These are phyloP conservation scores for Fusarium hainanense DNA, from an alignment of 2,329 filamentous ascomycete species.

Conservation along the genomic window DNA sequence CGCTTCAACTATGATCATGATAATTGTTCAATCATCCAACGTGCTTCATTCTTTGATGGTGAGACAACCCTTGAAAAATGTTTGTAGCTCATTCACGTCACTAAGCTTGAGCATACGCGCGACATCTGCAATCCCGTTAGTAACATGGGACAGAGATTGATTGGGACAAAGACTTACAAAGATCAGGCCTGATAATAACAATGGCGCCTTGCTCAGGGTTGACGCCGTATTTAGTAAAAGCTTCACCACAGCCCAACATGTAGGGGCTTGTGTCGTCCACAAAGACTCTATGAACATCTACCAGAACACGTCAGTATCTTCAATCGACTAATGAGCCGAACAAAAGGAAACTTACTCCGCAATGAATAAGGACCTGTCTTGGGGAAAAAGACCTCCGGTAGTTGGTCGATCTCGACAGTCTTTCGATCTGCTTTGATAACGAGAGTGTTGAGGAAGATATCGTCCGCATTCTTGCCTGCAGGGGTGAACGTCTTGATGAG, in stretches of 20 bases:
- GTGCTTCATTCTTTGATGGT: neutral
- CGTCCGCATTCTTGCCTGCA: neutral
- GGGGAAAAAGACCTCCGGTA: conserved; percentile 33
- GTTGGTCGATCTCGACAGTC: conserved; percentile 1
- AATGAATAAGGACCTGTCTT: conserved; percentile 12
- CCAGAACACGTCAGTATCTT: neutral
- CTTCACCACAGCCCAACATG: conserved; percentile 14
- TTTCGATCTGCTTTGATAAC: conserved; percentile 12
- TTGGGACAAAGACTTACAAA: conserved; percentile 7
- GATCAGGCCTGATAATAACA: conserved; percentile 33
- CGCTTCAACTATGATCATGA: neutral
- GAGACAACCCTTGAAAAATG: conserved; percentile 21
- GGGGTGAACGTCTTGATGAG: conserved; percentile 1
- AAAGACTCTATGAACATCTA: conserved; percentile 32
- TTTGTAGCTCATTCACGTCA: neutral
- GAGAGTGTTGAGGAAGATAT: conserved; percentile 9
- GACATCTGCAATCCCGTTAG: neutral
- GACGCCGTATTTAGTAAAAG: conserved; percentile 28
- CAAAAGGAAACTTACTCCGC: neutral
- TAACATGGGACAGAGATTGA: rapidly evolving
- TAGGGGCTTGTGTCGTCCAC: conserved; percentile 31
- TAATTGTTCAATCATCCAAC: rapidly evolving
- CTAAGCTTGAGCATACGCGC: neutral
- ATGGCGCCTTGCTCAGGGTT: conserved; percentile 15
- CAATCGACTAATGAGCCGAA: rapidly evolving